These are phyloP conservation scores for Teratosphaeria destructans DNA, from an alignment of 2,329 filamentous ascomycete species.

Conservation along the genomic window DNA sequence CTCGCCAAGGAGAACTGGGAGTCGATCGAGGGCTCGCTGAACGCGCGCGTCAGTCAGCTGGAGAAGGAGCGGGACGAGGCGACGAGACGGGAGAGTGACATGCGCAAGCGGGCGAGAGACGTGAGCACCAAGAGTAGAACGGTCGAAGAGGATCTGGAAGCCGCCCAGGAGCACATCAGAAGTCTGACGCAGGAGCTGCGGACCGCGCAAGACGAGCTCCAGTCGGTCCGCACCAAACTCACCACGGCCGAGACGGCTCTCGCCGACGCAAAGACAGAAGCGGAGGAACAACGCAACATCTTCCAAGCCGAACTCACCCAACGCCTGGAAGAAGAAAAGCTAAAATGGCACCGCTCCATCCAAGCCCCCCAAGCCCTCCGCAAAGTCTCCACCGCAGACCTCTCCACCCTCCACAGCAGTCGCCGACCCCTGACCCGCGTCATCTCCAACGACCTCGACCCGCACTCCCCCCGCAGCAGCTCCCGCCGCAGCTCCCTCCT, in stretches of 20 bases:
- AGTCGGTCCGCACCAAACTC: slow-evolving; percentile 53
- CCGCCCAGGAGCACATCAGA: slow-evolving; percentile 52
- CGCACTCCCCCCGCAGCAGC: too few species aligned
- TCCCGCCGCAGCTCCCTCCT: too few species aligned
- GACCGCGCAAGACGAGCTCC: slow-evolving; percentile 48
- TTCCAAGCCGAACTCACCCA: slow-evolving; percentile 48
- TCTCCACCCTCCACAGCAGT: background rate
- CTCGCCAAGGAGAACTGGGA: slow-evolving; percentile 97
- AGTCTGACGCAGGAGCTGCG: slow-evolving; percentile 54
- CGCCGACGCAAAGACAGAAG: slow-evolving; percentile 45
- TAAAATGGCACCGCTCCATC: slow-evolving; percentile 41
- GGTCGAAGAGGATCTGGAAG: slow-evolving; percentile 75
- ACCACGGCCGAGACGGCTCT: slow-evolving; percentile 55
- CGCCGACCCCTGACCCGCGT: too few species aligned
- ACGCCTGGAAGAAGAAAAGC: slow-evolving; percentile 54
- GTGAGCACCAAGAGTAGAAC: slow-evolving; percentile 58
- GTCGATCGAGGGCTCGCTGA: slow-evolving; percentile 78
- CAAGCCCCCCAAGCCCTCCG: background rate
- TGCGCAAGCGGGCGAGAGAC: slow-evolving; percentile 82
- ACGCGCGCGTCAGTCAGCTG: slow-evolving; percentile 63
- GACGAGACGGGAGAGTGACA: slow-evolving; percentile 69
- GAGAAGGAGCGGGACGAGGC: slow-evolving; percentile 90
- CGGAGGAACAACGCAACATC: slow-evolving; percentile 49
- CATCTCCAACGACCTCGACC: too few species aligned
- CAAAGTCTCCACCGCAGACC: slow-evolving; percentile 17